Evolutionary conservation across 1,284 basidiomycete species (phyloP).

Genomic region (Inonotus obliquus): DNA sequence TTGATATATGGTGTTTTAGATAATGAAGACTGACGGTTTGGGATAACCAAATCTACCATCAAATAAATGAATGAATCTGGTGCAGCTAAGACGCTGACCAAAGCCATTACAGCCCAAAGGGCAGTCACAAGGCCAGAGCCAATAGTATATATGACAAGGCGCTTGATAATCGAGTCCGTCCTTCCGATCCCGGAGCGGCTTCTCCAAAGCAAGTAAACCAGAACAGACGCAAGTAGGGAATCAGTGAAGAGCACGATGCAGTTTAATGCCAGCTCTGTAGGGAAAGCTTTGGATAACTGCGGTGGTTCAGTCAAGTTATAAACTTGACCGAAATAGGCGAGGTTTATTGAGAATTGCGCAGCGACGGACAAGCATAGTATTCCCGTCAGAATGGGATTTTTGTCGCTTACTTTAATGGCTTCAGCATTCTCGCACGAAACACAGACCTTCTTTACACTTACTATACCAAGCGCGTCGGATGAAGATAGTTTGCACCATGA

Average conservation of each 20-base stretch:
- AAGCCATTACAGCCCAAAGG: not conserved
- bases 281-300: not conserved
- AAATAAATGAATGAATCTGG: slow-evolving; percentile 9
- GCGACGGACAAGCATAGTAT: not conserved
- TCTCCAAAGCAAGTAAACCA: slow-evolving; percentile 7
- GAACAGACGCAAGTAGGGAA: slow-evolving; percentile 6
- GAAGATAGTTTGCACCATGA: not conserved
- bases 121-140: slow-evolving; percentile 21
- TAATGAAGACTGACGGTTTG: not conserved
- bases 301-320: not conserved
- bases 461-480: not conserved
- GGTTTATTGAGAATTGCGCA: not conserved
- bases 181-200: slow-evolving; percentile 2
- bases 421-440: not conserved
- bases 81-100: not conserved
- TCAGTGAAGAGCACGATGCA: slow-evolving; percentile 8
- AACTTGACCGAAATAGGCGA: not conserved
- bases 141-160: slow-evolving; percentile 14
- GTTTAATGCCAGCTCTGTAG: not conserved
- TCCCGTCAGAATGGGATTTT: not conserved
- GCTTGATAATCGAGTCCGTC: slow-evolving; percentile 12
- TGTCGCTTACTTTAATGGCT: slow-evolving; percentile 2
- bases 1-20: not conserved
- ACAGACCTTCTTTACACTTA: not conserved
- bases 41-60: not conserved